These are phyloP conservation scores for Boeremia lycopersici DNA, from an alignment of 2,329 filamentous ascomycete genomes.

Conservation along the genomic window DNA sequence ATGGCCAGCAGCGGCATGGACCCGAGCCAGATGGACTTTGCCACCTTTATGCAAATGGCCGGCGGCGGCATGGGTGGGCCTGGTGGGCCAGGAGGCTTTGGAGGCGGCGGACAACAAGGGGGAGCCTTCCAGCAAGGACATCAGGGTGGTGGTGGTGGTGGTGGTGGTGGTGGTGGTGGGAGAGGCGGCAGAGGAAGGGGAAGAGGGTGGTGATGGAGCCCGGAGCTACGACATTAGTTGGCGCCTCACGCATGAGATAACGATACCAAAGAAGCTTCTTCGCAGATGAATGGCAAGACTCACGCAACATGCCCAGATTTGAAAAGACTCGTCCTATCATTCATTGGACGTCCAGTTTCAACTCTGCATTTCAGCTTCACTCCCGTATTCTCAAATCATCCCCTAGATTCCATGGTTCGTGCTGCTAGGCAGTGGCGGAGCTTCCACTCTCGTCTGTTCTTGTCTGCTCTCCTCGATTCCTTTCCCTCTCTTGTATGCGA, in stretches of 20 bases:
- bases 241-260: conserved; percentile 28
- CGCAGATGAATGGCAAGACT: conserved; percentile 3
- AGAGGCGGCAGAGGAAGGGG: conserved; percentile 31
- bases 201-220: conserved; percentile 28
- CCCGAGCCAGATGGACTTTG: conserved; percentile 44
- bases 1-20: conserved; percentile 57
- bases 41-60: conserved; percentile 45
- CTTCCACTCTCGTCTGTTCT: too few species aligned
- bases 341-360: not conserved
- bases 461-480: not conserved
- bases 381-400: not conserved
- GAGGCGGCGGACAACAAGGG: conserved; percentile 30
- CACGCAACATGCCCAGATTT: not conserved
- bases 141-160: conserved; percentile 32
- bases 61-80: conserved; percentile 36
- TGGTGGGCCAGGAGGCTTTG: conserved; percentile 20
- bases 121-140: conserved; percentile 38
- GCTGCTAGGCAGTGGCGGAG: not conserved
- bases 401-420: not conserved
- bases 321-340: not conserved
- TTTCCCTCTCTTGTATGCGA: not conserved
- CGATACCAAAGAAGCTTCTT: conserved; percentile 21
- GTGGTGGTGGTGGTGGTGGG: conserved; percentile 24
- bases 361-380: not conserved
- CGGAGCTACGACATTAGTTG: conserved; percentile 13